These are phyloP conservation scores for Artemisia argyi DNA, from an alignment of 129 eudicot genomes.

Conservation along the genomic window DNA sequence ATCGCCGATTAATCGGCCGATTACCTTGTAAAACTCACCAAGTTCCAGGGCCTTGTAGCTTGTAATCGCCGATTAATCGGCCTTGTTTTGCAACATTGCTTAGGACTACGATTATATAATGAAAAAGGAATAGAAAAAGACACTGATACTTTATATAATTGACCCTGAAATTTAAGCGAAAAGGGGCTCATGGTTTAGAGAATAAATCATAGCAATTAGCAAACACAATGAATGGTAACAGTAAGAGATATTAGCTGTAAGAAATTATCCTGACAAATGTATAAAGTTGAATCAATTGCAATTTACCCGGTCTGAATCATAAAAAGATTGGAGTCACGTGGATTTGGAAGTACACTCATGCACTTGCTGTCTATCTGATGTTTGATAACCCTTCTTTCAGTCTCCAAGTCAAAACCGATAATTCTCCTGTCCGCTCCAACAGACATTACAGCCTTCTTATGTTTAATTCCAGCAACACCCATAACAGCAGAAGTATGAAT, in stretches of 20 bases:
- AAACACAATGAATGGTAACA: not conserved
- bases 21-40: no score
- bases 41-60: no score
- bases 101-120: no score
- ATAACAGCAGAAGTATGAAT: conserved; percentile 88
- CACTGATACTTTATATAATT: no score
- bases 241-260: not conserved
- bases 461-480: conserved; percentile 97
- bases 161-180: not conserved
- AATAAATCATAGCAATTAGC: not conserved
- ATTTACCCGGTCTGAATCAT: conserved; percentile 94
- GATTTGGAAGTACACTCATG: conserved; percentile 94
- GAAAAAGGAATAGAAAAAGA: no score
- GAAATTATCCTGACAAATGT: not conserved
- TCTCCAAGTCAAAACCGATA: conserved; percentile 62
- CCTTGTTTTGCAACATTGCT: no score
- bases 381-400: conserved; percentile 76
- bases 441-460: conserved; percentile 72
- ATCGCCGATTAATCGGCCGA: no score
- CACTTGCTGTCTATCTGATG: conserved; percentile 91
- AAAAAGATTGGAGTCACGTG: conserved; percentile 88
- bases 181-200: not conserved
- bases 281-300: not conserved
- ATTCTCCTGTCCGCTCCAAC: conserved; percentile 90
- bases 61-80: no score